phyloP scores from a whole-genome alignment of 345 rosid species.

The Brassica napus region DNA sequence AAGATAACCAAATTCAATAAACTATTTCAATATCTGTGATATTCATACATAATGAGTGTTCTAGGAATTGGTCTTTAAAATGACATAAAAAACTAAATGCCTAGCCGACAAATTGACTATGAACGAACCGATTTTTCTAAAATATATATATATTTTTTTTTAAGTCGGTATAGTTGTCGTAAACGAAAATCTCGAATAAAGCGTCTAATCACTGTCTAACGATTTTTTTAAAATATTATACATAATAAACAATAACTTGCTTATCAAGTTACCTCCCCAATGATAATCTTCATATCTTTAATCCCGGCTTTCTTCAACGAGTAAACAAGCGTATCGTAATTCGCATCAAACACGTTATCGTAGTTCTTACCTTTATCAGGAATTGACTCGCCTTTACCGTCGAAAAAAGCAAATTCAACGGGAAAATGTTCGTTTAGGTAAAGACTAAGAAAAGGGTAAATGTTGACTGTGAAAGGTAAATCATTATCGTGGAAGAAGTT shows the following conservation, averaged over 20 bases:
- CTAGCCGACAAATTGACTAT: background rate
- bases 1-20: background rate
- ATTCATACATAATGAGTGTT: background rate
- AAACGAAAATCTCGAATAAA: background rate
- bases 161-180: background rate
- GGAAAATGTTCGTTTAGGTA: conserved; percentile 63
- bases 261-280: conserved; percentile 59
- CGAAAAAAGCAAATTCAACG: conserved; percentile 61
- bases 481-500: conserved; percentile 46
- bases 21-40: background rate
- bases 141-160: background rate
- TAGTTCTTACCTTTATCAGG: conserved; percentile 49
- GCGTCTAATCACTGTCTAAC: background rate
- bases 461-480: conserved; percentile 76
- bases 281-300: conserved; percentile 52
- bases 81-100: background rate
- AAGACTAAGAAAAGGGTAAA: conserved; percentile 85
- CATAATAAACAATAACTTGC: conserved; percentile 13
- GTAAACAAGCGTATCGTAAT: conserved; percentile 76
- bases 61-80: background rate
- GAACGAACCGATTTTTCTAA: background rate
- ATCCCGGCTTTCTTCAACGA: conserved; percentile 53
- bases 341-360: conserved; percentile 76
- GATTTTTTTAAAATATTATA: background rate
- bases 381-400: conserved; percentile 33